Conservation (phyloP, 2,329 filamentous ascomycete genomes). For the Exophiala xenobiotica region DNA sequence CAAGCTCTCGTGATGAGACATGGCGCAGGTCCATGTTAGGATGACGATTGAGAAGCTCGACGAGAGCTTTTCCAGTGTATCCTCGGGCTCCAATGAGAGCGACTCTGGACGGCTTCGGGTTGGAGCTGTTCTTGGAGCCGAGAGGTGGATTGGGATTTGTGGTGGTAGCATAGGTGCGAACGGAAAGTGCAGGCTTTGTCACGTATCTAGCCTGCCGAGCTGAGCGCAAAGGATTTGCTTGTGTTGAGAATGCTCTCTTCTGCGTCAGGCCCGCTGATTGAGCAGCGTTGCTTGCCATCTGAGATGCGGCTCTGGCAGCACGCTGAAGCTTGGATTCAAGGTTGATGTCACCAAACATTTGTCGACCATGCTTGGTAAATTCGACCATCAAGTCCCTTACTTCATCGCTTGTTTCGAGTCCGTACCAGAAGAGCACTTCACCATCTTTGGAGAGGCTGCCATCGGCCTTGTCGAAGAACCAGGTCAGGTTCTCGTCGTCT, state of each 20-base stretch:
- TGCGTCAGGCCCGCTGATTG: conserved; percentile 51
- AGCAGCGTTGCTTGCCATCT: conserved; percentile 47
- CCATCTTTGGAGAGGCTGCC: conserved; percentile 83
- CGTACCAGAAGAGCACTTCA: conserved; percentile 95
- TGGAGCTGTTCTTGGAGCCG: conserved; percentile 83
- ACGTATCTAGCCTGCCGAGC: conserved; percentile 20
- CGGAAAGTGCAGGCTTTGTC: conserved; percentile 34
- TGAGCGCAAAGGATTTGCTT: conserved; percentile 39
- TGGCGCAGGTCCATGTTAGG: conserved; percentile 86
- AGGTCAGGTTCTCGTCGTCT: conserved; percentile 93
- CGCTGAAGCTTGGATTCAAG: conserved; percentile 80
- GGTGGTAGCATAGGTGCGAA: conserved; percentile 42
- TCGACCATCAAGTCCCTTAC: conserved; percentile 80
- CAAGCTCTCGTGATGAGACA: conserved; percentile 90
- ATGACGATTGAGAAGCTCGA: conserved; percentile 82
- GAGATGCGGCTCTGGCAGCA: conserved; percentile 69
- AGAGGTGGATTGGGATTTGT: conserved; percentile 90
- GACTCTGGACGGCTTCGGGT: conserved; percentile 73
- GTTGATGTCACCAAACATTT: conserved; percentile 87
- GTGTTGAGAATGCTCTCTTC: conserved; percentile 67
- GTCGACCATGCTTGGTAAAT: conserved; percentile 76
- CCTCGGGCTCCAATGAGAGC: conserved; percentile 89
- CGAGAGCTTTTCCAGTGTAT: conserved; percentile 89
- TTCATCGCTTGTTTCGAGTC: conserved; percentile 76
- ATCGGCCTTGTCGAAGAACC: conserved; percentile 97